Evolutionary conservation across 2,329 filamentous ascomycete species (phyloP).

Genomic region (Aaosphaeria arxii): DNA sequence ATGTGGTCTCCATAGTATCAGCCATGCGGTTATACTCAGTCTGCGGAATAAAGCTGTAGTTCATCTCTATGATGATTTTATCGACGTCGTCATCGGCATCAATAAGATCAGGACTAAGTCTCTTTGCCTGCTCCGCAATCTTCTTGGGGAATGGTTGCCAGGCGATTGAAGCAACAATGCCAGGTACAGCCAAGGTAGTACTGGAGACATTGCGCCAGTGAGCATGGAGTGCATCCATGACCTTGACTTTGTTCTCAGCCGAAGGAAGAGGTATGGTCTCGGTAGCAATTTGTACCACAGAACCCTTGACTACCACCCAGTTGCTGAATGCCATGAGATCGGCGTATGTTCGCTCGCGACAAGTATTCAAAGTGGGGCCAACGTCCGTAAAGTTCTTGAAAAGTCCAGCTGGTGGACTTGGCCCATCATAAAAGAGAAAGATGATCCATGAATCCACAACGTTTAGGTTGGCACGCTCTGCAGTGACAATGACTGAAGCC

Average conservation of each 20-base stretch:
- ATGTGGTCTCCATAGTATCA: constrained; percentile 37
- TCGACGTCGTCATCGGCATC: constrained; percentile 40
- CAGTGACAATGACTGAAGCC: constrained; percentile 30
- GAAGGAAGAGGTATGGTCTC: constrained; percentile 31
- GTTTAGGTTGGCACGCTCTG: constrained; percentile 24
- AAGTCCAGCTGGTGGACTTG: constrained; percentile 46
- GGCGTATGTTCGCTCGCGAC: constrained; percentile 48
- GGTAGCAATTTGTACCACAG: constrained; percentile 32
- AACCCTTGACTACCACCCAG: constrained; percentile 31
- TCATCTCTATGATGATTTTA: constrained; percentile 46
- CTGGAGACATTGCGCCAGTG: constrained; percentile 28
- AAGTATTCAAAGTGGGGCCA: constrained; percentile 42
- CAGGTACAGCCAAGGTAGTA: constrained; percentile 22
- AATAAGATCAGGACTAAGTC: constrained; percentile 32
- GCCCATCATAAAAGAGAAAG: constrained; percentile 33
- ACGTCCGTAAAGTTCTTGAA: constrained; percentile 58
- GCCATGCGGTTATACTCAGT: constrained; percentile 40
- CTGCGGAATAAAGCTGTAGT: constrained; percentile 39
- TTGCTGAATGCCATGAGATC: constrained; percentile 49
- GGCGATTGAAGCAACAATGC: constrained; percentile 31
- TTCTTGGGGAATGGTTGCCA: constrained; percentile 33
- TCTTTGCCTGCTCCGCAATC: constrained; percentile 20
- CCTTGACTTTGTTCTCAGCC: constrained; percentile 14
- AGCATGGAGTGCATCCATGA: constrained; percentile 26
- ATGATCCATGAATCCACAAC: constrained; percentile 29